phyloP scores from a whole-genome alignment of 2,329 filamentous ascomycete species.

The Xylaria sp. region DNA sequence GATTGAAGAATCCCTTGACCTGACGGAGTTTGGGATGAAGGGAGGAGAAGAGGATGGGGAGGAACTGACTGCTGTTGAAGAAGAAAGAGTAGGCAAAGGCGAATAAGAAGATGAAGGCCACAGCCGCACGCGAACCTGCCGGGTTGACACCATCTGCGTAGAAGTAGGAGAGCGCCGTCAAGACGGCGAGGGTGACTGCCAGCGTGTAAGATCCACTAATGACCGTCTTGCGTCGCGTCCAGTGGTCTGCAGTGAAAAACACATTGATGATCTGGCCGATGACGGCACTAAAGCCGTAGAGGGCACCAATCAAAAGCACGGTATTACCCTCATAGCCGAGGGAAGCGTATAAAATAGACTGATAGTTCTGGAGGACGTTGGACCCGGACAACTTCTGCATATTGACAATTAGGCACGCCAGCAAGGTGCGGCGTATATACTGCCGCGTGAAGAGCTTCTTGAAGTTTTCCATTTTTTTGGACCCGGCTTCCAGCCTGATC shows the following conservation, averaged over 20 bases:
- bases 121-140: constrained; percentile 42
- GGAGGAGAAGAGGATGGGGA: neutral
- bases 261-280: constrained; percentile 49
- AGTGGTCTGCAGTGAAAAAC: constrained; percentile 46
- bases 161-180: constrained; percentile 42
- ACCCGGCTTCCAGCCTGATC: constrained; percentile 40
- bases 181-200: constrained; percentile 34
- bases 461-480: constrained; percentile 34
- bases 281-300: constrained; percentile 52
- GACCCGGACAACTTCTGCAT: constrained; percentile 50
- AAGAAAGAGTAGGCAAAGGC: constrained; percentile 48
- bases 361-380: constrained; percentile 51
- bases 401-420: constrained; percentile 48
- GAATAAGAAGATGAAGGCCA: constrained; percentile 51
- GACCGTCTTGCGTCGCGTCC: constrained; percentile 43
- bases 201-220: constrained; percentile 40
- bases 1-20: neutral
- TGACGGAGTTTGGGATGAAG: neutral
- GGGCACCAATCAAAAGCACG: constrained; percentile 60
- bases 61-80: constrained; percentile 47
- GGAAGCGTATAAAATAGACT: constrained; percentile 53
- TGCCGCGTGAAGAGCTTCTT: constrained; percentile 46
- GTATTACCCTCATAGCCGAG: constrained; percentile 61
- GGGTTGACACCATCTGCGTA: constrained; percentile 39
- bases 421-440: constrained; percentile 46